These are phyloP conservation scores for Leptographium wingfieldii DNA, from an alignment of 2,329 filamentous ascomycete species.

Conservation along the genomic window DNA sequence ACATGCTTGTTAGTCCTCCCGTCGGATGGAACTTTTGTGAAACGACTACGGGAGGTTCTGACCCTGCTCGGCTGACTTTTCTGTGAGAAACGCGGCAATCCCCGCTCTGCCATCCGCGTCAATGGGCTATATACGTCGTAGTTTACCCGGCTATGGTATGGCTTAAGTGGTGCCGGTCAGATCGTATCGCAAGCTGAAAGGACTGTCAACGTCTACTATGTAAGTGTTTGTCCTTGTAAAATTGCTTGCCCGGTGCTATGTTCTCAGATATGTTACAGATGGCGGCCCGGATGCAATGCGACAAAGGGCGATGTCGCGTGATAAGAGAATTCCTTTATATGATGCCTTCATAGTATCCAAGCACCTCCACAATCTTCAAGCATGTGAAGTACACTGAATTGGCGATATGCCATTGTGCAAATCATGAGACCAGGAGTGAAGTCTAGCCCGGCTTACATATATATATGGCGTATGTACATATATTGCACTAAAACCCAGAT, in stretches of 20 bases:
- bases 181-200: neutral
- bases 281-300: slow-evolving; percentile 16
- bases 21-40: neutral
- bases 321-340: too few relatives aligned
- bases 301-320: slow-evolving; percentile 9
- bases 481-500: too few relatives aligned
- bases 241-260: too few relatives aligned
- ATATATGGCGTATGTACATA: too few relatives aligned
- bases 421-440: neutral
- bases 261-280: too few relatives aligned
- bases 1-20: neutral
- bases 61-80: neutral
- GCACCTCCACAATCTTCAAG: neutral
- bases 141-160: neutral
- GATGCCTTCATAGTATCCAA: neutral
- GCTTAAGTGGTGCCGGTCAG: neutral
- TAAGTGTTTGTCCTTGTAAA: too few relatives aligned
- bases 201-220: neutral
- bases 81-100: neutral
- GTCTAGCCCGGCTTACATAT: neutral
- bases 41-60: neutral
- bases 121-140: neutral
- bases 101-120: neutral
- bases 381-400: neutral
- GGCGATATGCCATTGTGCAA: neutral